Base-by-base conservation (phyloP, 352 stramenopile genomes). In the Phytophthora hibernalis region DNA sequence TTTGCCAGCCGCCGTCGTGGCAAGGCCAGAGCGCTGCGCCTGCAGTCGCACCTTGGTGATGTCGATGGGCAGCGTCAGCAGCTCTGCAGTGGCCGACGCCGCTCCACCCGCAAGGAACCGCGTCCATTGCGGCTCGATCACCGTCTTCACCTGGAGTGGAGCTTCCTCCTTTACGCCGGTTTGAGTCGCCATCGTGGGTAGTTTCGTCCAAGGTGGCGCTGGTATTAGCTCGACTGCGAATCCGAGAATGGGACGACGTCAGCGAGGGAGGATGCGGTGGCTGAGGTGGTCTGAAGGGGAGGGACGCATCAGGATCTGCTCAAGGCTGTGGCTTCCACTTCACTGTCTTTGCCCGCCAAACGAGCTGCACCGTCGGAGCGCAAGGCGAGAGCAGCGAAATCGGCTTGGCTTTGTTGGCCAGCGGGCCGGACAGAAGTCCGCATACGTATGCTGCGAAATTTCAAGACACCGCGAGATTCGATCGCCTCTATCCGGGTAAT, bases 31-130 rank as follows among this genome's bases (percentile, higher is more conserved):
- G 38, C 81, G 77, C 65, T 95, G 87, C 13, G 85, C 76, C 57
- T 96, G 89, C 38, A 96, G 74, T 16, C 87, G 84, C 52, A 94
- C 85, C 65, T 96, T 96, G 47, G 85, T 92, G 72, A 87, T 93
- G 72, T 96, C 89, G 57, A 95, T 92, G 12, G 89, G 89, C 51
- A 96, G 64, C 54, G 89, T 96, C 31, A 90, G 72, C 51, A 95
- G 66, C 66, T 96, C 89, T 7, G 89, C 88, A 5, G 84, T 90
- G 24, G 71, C 85, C 0, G 86, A 89, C 18, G 85, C 86, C 15
- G 86, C 58, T 1, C 83, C 87, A 42, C 87, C 85, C 3, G 85
- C 82, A 18, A 92, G 21, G 59, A 96, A 93, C 28, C 87, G 85
- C 56, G 82, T 80, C 73, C 68, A 83, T 61, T 92, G 82, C 49